Evolutionary conservation across 2,329 filamentous ascomycete species (phyloP), one percentile per base, ranked within the genome.

Genomic region (Diaporthe citri): DNA sequence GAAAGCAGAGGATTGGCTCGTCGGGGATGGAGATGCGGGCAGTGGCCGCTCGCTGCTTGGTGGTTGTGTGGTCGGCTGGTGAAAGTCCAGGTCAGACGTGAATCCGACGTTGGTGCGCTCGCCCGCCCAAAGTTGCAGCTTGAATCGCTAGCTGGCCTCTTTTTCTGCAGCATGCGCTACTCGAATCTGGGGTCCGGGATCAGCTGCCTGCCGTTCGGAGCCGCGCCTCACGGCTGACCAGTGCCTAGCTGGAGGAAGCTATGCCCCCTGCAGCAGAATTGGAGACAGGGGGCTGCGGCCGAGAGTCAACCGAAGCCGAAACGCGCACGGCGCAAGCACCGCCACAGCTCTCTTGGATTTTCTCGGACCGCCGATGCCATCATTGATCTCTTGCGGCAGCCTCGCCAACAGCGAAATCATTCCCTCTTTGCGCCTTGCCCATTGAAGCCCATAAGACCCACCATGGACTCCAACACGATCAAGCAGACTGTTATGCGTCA

Each of bases 401-500:
- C 59, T 69, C 48, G 60, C 34, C 31, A 69, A 52, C 22, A 41
- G n/a, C 34, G 22, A 41, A 17, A 36, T n/a, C 13, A 10, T 43
- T 25, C 17, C 1, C 17, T 4, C n/a, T n/a, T 51, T 59, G 67
- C 39, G 60, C 28, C 56, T 36, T 41, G n/a, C 41, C 55, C 9
- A 56, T 43, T 59, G 46, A 69, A 43, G 52, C 55, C 36, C 70
- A 17, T 4, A 31, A 56, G 51, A 22, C 39, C 36, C 55, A 82
- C 78, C 74, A 92, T 92, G 90, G 88, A 91, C 77, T 91, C 90
- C 82, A 87, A 86, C 78, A 82, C 84, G 72, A 85, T 89, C 82
- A 93, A 91, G 86, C 85, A 89, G 84, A 88, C 86, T 82, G 89
- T 94, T 75, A 90, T 93, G 82, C 88, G 90, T 84, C 90, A 93